These are phyloP conservation scores for Diospyros kaki DNA, from an alignment of 148 eudicot species.

Conservation along the genomic window DNA sequence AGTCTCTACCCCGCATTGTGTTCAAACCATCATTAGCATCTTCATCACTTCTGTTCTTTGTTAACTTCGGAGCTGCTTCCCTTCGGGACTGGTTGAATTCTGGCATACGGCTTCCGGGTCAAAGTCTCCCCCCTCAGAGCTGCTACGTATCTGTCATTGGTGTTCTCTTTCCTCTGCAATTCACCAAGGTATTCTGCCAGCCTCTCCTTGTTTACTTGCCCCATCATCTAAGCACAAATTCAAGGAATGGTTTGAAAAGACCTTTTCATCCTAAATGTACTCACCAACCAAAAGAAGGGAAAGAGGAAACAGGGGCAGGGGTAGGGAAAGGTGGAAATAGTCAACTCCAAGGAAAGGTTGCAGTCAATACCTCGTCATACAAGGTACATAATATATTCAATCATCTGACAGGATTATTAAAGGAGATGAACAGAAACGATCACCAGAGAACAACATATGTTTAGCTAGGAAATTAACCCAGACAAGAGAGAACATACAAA, in stretches of 20 bases:
- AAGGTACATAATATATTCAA: background rate
- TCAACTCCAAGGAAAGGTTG: no score
- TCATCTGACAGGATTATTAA: background rate
- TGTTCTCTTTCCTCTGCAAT: slow-evolving; percentile 84
- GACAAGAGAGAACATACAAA: background rate
- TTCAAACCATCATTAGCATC: background rate
- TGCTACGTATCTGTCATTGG: slow-evolving; percentile 88
- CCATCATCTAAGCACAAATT: slow-evolving; percentile 78
- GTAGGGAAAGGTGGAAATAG: background rate
- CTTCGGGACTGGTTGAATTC: slow-evolving; percentile 61
- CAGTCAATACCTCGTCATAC: background rate
- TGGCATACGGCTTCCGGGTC: slow-evolving; percentile 71
- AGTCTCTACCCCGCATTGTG: no score
- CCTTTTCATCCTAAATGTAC: background rate
- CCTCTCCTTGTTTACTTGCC: slow-evolving; percentile 72
- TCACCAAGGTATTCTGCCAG: slow-evolving; percentile 86
- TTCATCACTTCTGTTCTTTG: slow-evolving; percentile 27
- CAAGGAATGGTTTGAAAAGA: slow-evolving; percentile 6
- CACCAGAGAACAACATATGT: background rate
- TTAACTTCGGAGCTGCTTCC: slow-evolving; percentile 25
- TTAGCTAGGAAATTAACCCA: background rate
- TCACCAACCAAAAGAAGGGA: background rate
- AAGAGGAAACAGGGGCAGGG: background rate
- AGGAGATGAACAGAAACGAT: background rate
- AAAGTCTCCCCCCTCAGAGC: slow-evolving; percentile 92